Percentiles rank a stretch among this genome's conserved stretches.
Evolutionary conservation across 1,139 yeast species (phyloP).

Genomic region (Scheffersomyces segobiensis): DNA sequence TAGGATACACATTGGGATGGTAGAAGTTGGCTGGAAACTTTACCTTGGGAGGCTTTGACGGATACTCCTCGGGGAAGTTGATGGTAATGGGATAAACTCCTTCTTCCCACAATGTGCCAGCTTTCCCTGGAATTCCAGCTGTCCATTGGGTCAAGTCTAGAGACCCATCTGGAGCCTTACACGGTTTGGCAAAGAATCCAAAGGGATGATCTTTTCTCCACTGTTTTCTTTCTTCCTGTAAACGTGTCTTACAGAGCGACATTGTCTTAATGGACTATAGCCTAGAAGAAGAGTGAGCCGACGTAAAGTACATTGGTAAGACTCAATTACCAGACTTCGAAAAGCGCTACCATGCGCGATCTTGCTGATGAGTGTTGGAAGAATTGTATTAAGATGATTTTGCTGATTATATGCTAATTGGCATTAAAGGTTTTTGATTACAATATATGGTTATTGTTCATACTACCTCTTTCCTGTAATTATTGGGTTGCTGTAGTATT

Average conservation of each 20-base stretch:
- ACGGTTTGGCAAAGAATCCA: constrained; percentile 93
- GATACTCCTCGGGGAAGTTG: constrained; percentile 85
- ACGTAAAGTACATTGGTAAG: not conserved
- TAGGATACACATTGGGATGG: constrained; percentile 96
- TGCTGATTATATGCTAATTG: not conserved
- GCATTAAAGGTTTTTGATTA: too few species aligned
- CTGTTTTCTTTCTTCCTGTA: constrained; percentile 87
- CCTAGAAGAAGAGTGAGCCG: not conserved
- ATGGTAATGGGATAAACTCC: constrained; percentile 88
- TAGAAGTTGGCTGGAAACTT: constrained; percentile 85
- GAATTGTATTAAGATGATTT: too few species aligned
- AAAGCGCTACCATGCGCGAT: constrained; percentile 1
- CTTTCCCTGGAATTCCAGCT: constrained; percentile 94
- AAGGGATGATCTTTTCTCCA: constrained; percentile 99
- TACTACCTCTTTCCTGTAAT: too few species aligned
- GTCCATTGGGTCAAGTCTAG: constrained; percentile 86
- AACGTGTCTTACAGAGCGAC: constrained; percentile 71
- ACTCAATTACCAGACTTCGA: not conserved
- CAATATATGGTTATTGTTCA: not conserved
- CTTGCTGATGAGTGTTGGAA: not conserved
- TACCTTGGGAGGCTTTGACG: constrained; percentile 95
- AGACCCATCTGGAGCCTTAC: constrained; percentile 73
- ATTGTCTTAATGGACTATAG: constrained; percentile 6
- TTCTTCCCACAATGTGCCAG: constrained; percentile 82
- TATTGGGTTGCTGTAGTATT: not conserved